phyloP scores from a whole-genome alignment of 202 grass and related monocot genomes.

The Cymbopogon flexuosus region DNA sequence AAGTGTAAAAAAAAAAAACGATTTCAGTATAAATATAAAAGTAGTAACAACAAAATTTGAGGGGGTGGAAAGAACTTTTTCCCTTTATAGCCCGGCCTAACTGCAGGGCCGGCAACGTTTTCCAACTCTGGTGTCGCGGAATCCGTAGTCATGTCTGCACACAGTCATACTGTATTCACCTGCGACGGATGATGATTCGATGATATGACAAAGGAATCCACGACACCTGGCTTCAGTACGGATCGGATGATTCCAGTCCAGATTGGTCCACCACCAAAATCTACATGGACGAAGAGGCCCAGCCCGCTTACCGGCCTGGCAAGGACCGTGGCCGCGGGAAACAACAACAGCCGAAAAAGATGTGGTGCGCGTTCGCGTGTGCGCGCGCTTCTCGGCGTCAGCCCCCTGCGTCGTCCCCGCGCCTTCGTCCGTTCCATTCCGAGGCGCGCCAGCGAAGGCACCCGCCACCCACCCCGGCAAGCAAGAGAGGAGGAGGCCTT shows the following conservation, averaged over 20 bases:
- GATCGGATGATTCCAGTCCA: no score
- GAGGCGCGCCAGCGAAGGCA: background rate
- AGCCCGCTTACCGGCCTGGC: background rate
- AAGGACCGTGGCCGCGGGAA: background rate
- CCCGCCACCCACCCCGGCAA: background rate
- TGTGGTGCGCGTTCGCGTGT: background rate
- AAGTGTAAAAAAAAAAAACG: no score
- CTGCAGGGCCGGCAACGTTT: no score
- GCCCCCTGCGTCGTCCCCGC: background rate
- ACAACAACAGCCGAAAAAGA: background rate
- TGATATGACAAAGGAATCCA: no score
- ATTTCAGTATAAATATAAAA: no score
- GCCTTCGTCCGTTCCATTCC: background rate
- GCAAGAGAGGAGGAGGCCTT: background rate
- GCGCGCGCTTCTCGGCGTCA: background rate
- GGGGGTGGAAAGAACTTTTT: background rate
- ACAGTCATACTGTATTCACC: no score
- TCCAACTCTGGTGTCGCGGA: no score
- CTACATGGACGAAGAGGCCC: no score
- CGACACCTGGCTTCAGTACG: no score
- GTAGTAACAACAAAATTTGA: background rate
- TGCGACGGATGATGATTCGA: no score
- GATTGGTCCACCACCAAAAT: no score
- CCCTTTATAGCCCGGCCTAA: background rate
- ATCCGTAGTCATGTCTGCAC: no score